phyloP scores from a whole-genome alignment of 2,329 filamentous ascomycete species.

The Fulvia fulva region DNA sequence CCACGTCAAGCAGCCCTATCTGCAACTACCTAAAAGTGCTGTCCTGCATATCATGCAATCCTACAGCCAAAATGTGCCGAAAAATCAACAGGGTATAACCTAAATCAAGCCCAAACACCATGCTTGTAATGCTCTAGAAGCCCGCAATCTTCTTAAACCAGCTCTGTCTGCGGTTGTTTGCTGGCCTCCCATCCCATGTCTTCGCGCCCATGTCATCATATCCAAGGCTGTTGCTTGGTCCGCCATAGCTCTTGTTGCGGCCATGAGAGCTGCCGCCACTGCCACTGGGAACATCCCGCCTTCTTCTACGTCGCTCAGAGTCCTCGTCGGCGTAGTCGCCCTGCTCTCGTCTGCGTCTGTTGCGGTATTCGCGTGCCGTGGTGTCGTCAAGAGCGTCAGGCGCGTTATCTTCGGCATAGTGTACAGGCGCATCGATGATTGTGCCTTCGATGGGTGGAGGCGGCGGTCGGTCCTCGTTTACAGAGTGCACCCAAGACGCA shows the following conservation, averaged over 20 bases:
- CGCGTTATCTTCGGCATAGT: slow-evolving; percentile 26
- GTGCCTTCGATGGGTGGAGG: slow-evolving; percentile 45
- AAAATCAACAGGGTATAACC: not conserved
- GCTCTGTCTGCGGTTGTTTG: slow-evolving; percentile 39
- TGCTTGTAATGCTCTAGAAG: slow-evolving; percentile 3
- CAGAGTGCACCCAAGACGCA: slow-evolving; percentile 46
- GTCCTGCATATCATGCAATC: not conserved
- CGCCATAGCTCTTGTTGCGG: slow-evolving; percentile 29
- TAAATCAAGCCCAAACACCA: not conserved
- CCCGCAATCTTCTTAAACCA: slow-evolving; percentile 47
- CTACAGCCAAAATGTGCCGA: not conserved
- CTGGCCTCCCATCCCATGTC: slow-evolving; percentile 42
- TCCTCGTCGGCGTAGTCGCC: slow-evolving; percentile 21
- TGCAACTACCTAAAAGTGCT: not conserved
- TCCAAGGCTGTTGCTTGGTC: slow-evolving; percentile 29
- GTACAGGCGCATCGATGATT: slow-evolving; percentile 41
- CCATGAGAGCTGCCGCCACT: slow-evolving; percentile 34
- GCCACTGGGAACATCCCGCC: slow-evolving; percentile 25
- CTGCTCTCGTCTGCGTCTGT: slow-evolving; percentile 21
- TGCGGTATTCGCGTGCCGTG: slow-evolving; percentile 31
- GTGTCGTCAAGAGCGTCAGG: slow-evolving; percentile 27
- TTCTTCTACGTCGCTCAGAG: slow-evolving; percentile 20
- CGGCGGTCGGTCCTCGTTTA: slow-evolving; percentile 45
- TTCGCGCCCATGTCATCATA: slow-evolving; percentile 34
- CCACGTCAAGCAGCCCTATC: not conserved